These are phyloP conservation scores for Cystoderma amianthinum DNA, from an alignment of 768 basidiomycete species.

Conservation along the genomic window DNA sequence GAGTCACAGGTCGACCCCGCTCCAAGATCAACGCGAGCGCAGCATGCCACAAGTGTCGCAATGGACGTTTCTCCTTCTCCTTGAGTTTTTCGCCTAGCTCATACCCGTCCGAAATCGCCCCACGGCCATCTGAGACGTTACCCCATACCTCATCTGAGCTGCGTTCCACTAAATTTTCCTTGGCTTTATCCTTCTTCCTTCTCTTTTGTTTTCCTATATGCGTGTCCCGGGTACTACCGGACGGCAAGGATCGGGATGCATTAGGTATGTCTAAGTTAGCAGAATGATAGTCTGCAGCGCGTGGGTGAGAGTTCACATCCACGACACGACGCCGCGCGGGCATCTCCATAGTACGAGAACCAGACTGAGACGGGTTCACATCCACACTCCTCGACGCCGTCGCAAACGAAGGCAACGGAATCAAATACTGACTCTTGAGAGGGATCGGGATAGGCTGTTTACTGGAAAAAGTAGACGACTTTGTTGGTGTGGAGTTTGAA, in stretches of 20 bases:
- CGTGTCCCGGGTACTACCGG: slow-evolving; percentile 10
- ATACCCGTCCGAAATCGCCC: slow-evolving; percentile 15
- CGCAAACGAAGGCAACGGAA: slow-evolving; percentile 34
- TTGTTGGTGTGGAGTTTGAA: too few relatives aligned
- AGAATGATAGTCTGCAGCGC: too few relatives aligned
- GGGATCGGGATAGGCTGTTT: slow-evolving; percentile 1
- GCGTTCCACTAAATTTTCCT: slow-evolving; percentile 5
- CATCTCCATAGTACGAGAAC: background rate
- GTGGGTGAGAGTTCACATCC: too few relatives aligned
- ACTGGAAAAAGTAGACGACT: too few relatives aligned
- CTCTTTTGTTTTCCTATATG: slow-evolving; percentile 6
- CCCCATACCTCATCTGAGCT: too few relatives aligned
- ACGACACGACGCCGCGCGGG: too few relatives aligned
- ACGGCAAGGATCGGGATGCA: slow-evolving; percentile 16
- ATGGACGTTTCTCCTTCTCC: slow-evolving; percentile 12
- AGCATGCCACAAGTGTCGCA: slow-evolving; percentile 62
- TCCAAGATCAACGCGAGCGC: slow-evolving; percentile 76
- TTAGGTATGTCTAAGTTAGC: background rate
- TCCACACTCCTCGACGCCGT: too few relatives aligned
- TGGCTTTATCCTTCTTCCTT: background rate
- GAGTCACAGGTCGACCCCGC: slow-evolving; percentile 68
- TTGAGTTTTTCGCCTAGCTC: slow-evolving; percentile 7
- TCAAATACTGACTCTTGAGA: slow-evolving; percentile 11
- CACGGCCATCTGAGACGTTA: too few relatives aligned
- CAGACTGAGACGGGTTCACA: too few relatives aligned